Evolutionary conservation across 805 yeast species (phyloP).

Genomic region (Blastobotrys muscicola): DNA sequence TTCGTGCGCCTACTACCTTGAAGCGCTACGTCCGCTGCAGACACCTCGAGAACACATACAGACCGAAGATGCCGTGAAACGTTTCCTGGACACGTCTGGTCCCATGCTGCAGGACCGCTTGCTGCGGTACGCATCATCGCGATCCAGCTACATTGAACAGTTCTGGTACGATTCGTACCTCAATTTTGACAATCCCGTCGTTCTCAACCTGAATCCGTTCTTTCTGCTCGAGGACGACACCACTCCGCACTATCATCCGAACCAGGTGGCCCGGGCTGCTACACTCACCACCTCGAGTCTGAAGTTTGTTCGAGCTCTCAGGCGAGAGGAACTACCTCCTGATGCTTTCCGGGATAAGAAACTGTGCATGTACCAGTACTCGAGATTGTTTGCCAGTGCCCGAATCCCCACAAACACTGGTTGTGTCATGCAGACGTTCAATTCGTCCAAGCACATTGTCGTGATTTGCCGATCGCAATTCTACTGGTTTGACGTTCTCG

Average conservation of each 20-base stretch:
- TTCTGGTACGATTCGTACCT: conserved; percentile 91
- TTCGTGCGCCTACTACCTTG: conserved; percentile 58
- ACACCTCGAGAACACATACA: conserved; percentile 57
- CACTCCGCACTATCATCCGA: conserved; percentile 40
- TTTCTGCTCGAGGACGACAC: conserved; percentile 89
- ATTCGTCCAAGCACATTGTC: conserved; percentile 66
- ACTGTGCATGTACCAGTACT: conserved; percentile 87
- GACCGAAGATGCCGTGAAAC: conserved; percentile 49
- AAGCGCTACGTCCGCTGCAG: conserved; percentile 69
- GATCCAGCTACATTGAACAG: conserved; percentile 81
- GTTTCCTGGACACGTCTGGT: conserved; percentile 46
- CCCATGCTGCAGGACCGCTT: conserved; percentile 55
- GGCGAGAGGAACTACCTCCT: conserved; percentile 62
- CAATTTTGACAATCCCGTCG: conserved; percentile 72
- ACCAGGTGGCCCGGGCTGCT: conserved; percentile 62
- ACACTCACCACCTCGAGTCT: conserved; percentile 66
- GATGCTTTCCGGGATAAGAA: conserved; percentile 54
- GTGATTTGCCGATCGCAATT: conserved; percentile 80
- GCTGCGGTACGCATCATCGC: conserved; percentile 47
- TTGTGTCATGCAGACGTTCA: conserved; percentile 77
- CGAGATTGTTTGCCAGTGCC: conserved; percentile 76
- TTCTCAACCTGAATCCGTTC: conserved; percentile 84
- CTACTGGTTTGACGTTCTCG: conserved; percentile 91
- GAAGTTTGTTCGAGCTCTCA: conserved; percentile 69
- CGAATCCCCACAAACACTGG: conserved; percentile 77